A percentile compares a stretch with the other conserved stretches of the same genome.
Conservation (phyloP, 108 stramenopile species). For the Epithemia pelagica region DNA sequence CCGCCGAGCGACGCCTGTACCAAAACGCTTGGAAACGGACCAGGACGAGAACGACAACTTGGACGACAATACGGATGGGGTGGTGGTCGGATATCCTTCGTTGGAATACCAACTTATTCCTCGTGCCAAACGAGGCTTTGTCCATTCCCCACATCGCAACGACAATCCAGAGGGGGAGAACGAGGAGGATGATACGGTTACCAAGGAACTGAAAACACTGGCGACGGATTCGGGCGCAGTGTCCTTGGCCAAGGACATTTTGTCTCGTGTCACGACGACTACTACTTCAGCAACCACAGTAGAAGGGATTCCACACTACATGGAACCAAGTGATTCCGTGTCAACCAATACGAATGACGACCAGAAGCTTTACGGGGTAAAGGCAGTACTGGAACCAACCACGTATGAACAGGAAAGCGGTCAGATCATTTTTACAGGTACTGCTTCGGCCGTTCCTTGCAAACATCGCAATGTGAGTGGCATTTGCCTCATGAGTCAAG, state of each 20-base stretch:
- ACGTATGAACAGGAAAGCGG: slow-evolving; percentile 19
- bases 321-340: too few relatives aligned
- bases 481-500: slow-evolving; percentile 41
- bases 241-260: background rate
- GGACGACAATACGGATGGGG: background rate
- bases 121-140: slow-evolving; percentile 5
- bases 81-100: background rate
- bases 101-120: slow-evolving; percentile 6
- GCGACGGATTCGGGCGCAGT: slow-evolving; percentile 1
- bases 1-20: background rate
- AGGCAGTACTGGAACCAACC: background rate
- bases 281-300: background rate
- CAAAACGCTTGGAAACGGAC: background rate
- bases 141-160: background rate
- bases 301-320: too few relatives aligned
- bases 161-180: background rate
- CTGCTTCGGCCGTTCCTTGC: slow-evolving; percentile 94
- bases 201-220: background rate
- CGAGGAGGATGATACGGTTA: background rate
- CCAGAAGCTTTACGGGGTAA: background rate
- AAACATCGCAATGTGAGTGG: slow-evolving; percentile 97
- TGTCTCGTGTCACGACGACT: background rate
- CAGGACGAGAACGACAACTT: background rate
- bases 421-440: slow-evolving; percentile 90
- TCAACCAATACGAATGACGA: background rate